Evolutionary conservation across 176 grass and related monocot species (phyloP).

Genomic region (Typha latifolia): DNA sequence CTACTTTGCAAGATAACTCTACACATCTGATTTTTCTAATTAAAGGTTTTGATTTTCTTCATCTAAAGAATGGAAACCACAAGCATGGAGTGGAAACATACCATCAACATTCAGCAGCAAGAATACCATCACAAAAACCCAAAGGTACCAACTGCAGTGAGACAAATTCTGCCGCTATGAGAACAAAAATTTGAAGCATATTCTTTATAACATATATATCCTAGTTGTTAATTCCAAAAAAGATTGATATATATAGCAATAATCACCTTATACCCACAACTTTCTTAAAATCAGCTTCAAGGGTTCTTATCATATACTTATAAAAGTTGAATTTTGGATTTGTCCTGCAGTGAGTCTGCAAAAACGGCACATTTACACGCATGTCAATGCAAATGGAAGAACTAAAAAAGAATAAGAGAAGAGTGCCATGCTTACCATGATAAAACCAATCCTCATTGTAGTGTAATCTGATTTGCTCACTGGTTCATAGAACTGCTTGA

Average conservation of each 20-base stretch:
- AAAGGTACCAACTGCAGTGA: slow-evolving; percentile 81
- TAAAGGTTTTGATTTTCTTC: no score
- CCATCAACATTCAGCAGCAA: slow-evolving; percentile 74
- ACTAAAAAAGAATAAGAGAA: not conserved
- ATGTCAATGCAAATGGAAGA: not conserved
- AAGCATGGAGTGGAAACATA: slow-evolving; percentile 14
- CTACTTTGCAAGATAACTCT: no score
- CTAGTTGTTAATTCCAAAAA: no score
- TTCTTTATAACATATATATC: no score
- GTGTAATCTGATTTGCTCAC: slow-evolving; percentile 54
- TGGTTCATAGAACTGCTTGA: slow-evolving; percentile 80
- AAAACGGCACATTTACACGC: not conserved
- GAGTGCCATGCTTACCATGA: slow-evolving; percentile 36
- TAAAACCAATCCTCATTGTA: slow-evolving; percentile 73
- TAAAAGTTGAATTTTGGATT: slow-evolving; percentile 7
- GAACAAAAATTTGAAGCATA: not conserved
- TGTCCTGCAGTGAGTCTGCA: not conserved
- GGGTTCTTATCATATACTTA: slow-evolving; percentile 10
- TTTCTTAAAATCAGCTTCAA: slow-evolving; percentile 18
- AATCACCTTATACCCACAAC: slow-evolving; percentile 15
- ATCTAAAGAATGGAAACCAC: no score
- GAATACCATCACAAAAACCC: slow-evolving; percentile 72
- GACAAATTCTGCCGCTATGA: slow-evolving; percentile 1
- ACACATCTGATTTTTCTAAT: no score
- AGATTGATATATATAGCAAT: no score